These are phyloP conservation scores for Hymenoscyphus salicellus DNA, from an alignment of 2,329 filamentous ascomycete species.

Conservation along the genomic window DNA sequence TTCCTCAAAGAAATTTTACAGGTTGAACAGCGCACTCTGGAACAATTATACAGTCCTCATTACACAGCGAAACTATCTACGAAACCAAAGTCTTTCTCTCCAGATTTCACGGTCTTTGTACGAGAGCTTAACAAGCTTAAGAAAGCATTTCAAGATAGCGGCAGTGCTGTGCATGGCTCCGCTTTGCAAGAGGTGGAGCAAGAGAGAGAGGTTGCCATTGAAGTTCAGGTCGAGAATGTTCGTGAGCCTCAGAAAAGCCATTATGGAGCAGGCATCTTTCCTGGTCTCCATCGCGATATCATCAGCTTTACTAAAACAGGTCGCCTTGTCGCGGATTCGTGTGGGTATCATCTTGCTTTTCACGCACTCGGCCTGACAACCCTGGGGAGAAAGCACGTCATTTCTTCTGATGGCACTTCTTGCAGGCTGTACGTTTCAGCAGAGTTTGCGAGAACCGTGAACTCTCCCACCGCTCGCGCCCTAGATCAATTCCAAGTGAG, in stretches of 20 bases:
- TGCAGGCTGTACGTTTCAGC: constrained; percentile 40
- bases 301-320: constrained; percentile 47
- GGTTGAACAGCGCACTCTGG: constrained; percentile 54
- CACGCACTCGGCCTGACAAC: constrained; percentile 40
- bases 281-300: constrained; percentile 48
- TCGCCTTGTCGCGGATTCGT: constrained; percentile 37
- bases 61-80: constrained; percentile 20
- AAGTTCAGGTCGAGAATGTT: constrained; percentile 47
- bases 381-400: constrained; percentile 38
- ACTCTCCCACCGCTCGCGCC: constrained; percentile 32
- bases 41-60: constrained; percentile 53
- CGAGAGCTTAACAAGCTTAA: constrained; percentile 38
- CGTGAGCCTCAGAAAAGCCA: constrained; percentile 45
- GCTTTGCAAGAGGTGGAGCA: constrained; percentile 54
- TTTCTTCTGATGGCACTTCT: constrained; percentile 27
- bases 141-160: constrained; percentile 42
- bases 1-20: constrained; percentile 49
- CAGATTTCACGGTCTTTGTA: constrained; percentile 35
- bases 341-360: constrained; percentile 44
- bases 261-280: constrained; percentile 40
- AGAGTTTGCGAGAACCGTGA: constrained; percentile 50
- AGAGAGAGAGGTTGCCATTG: constrained; percentile 46
- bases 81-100: constrained; percentile 2
- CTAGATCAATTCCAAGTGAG: constrained; percentile 41
- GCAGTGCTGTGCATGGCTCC: constrained; percentile 45